Evolutionary conservation across 148 eudicot species (phyloP).

Genomic region (Chenopodium quinoa): DNA sequence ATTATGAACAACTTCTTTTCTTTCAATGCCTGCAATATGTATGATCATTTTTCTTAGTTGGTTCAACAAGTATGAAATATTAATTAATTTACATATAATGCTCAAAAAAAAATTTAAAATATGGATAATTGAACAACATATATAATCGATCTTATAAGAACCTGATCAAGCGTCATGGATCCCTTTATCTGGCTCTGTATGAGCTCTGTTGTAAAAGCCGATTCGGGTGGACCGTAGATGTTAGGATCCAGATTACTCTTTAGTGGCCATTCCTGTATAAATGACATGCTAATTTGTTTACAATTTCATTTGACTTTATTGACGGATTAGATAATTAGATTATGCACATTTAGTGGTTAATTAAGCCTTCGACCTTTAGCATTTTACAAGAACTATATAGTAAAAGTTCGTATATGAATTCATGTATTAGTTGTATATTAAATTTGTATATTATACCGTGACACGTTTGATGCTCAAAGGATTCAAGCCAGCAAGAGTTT

Average conservation of each 20-base stretch:
- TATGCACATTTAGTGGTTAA: too few species aligned
- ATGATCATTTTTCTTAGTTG: too few species aligned
- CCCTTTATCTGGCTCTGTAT: conserved; percentile 39
- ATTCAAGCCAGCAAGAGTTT: conserved; percentile 72
- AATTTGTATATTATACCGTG: conserved; percentile 38
- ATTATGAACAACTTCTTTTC: conserved; percentile 60
- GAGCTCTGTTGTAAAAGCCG: conserved; percentile 50
- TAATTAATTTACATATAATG: too few species aligned
- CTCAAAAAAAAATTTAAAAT: too few species aligned
- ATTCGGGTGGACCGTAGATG: conserved; percentile 59
- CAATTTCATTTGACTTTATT: too few species aligned
- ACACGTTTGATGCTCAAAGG: conserved; percentile 54
- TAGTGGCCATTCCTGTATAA: conserved; percentile 38
- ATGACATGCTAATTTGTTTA: background rate
- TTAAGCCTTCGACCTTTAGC: too few species aligned
- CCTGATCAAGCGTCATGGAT: conserved; percentile 48
- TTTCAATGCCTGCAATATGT: conserved; percentile 45
- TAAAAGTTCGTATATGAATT: too few species aligned
- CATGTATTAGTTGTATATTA: too few species aligned
- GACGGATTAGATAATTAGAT: too few species aligned
- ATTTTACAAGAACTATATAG: too few species aligned
- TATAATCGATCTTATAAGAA: background rate
- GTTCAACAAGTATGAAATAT: too few species aligned
- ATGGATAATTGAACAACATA: too few species aligned
- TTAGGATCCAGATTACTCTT: conserved; percentile 60